Evolutionary conservation across 768 basidiomycete species (phyloP), one percentile per base, ranked within the genome.

Genomic region (Cystofilobasidium macerans): DNA sequence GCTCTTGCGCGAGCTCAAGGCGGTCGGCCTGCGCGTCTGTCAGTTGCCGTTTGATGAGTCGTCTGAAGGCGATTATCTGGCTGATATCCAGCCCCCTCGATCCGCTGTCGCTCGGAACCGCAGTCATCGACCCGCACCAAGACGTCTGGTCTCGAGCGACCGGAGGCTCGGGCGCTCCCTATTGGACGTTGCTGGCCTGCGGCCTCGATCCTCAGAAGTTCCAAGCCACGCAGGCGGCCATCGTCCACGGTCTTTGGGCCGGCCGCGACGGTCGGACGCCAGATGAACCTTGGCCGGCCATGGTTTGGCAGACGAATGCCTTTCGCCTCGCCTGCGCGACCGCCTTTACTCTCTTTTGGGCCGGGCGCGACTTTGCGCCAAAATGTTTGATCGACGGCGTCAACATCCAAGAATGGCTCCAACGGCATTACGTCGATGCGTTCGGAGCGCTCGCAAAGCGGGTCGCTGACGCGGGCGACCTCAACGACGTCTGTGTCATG

Each of bases 271-370:
- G 30, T 14, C 9, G 47, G 33, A 32, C n/a, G 26, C 20, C 38
- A 22, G 20, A 33, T 1, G 61, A 62, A 32, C 13, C n/a, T 2
- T 62, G 61, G 61, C 61, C 61, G 20, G 61, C 22, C 32, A 62
- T 62, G 61, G 61, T 62, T 67, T 99, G 94, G 94, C 84, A 85
- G 13, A 95, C 94, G 24, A 97, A 97, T 73, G 95, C 95, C 73
- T 85, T 87, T 47, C 88, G 86, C 22, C 84, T 97, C 33, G 83
- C 86, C 56, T 84, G 84, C 28, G 87, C 89, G 73, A 93, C 91
- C 13, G 74, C 94, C 59, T 94, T 93, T 78, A 91, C 94, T 11
- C 82, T 99, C 69, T 98, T 97, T 81, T 98, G 88, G 74, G 91
- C 87, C 26, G 92, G 92, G 1, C 81, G 84, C 11, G 83, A 85